Conservation (phyloP, 2,329 filamentous ascomycete genomes). For the Colletotrichum falcatum region DNA sequence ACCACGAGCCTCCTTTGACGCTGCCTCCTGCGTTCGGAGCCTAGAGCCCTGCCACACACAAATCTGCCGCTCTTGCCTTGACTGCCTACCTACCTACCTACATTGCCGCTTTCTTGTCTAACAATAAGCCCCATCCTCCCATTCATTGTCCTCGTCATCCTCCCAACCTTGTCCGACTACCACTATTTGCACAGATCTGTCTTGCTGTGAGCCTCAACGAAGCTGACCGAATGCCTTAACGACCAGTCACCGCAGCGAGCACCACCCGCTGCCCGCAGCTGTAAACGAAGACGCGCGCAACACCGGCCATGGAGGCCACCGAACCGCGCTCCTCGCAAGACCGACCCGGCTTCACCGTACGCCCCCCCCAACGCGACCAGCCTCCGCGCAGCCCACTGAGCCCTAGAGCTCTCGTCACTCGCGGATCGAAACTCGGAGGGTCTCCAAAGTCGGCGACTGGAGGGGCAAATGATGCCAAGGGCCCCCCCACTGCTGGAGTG, state of each 20-base stretch:
- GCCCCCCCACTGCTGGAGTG: conserved; percentile 19
- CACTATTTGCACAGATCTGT: background rate
- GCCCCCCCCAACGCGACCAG: conserved; percentile 29
- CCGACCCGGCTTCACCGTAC: conserved; percentile 33
- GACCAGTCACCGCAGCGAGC: conserved; percentile 42
- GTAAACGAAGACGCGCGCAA: conserved; percentile 21
- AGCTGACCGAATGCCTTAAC: conserved; percentile 38
- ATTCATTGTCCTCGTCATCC: background rate
- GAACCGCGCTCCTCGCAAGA: conserved; percentile 39
- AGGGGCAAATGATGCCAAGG: conserved; percentile 42
- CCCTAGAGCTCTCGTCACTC: conserved; percentile 24
- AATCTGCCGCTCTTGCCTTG: conserved; percentile 31
- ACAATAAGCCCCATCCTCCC: conserved; percentile 12
- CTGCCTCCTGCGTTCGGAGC: conserved; percentile 20
- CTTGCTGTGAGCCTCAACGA: background rate
- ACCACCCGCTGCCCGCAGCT: conserved; percentile 38
- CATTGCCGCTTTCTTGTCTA: conserved; percentile 17
- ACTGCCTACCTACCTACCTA: background rate
- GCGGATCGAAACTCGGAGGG: conserved; percentile 40
- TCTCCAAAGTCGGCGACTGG: conserved; percentile 42
- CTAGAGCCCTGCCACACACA: conserved; percentile 32
- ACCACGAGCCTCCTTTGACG: conserved; percentile 14
- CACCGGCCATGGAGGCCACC: conserved; percentile 45
- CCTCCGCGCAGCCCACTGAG: conserved; percentile 32
- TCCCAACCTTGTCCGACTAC: background rate